These are phyloP conservation scores for Pichia gijzeniarum DNA, from an alignment of 805 yeast genomes.

Conservation along the genomic window DNA sequence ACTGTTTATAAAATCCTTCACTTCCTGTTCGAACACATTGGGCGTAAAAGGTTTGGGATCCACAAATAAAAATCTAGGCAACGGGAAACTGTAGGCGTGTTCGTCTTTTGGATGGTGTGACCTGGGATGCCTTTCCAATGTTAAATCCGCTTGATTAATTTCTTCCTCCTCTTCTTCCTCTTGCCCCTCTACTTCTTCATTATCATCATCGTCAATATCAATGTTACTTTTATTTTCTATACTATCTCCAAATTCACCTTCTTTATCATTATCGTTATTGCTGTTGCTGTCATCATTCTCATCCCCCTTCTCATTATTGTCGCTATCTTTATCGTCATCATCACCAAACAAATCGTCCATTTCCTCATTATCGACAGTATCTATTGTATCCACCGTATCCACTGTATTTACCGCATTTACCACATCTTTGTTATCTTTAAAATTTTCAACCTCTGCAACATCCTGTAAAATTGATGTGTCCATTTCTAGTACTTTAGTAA, in stretches of 20 bases:
- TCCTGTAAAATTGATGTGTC: too few relatives aligned
- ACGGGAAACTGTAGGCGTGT: constrained; percentile 41
- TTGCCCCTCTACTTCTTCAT: constrained; percentile 25
- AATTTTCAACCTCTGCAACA: not conserved
- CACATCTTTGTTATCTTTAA: too few relatives aligned
- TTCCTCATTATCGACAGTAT: constrained; percentile 7
- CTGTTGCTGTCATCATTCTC: constrained; percentile 3
- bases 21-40: constrained; percentile 39
- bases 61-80: constrained; percentile 78
- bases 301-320: constrained; percentile 9
- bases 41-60: constrained; percentile 89
- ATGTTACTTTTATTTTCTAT: constrained; percentile 11
- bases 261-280: constrained; percentile 7
- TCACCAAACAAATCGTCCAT: constrained; percentile 8
- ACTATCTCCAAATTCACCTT: not conserved
- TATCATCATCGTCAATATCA: not conserved
- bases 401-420: not conserved
- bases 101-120: constrained; percentile 33
- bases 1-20: constrained; percentile 36
- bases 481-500: too few relatives aligned
- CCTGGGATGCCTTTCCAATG: constrained; percentile 46
- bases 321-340: constrained; percentile 10
- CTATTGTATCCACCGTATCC: not conserved
- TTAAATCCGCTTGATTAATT: constrained; percentile 32
- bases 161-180: constrained; percentile 30